Conservation (phyloP, 805 yeast genomes). For the Schwanniomyces sp. region DNA sequence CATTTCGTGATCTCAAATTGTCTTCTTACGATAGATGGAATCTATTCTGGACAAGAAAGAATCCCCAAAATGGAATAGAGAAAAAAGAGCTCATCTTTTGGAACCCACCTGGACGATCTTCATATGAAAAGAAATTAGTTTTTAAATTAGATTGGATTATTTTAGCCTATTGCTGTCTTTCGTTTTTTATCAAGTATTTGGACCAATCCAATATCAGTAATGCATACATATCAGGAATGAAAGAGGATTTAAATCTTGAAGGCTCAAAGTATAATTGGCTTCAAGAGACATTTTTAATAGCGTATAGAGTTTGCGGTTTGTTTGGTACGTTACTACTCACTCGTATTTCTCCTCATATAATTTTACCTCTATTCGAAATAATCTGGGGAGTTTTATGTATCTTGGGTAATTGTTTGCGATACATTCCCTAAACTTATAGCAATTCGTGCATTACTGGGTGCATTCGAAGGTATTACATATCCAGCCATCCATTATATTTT, state of each 20-base stretch:
- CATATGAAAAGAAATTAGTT: not conserved
- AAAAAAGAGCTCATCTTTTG: constrained; percentile 1
- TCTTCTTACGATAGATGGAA: not conserved
- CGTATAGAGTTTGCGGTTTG: constrained; percentile 11
- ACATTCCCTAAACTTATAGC: not conserved
- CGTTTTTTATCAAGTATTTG: constrained; percentile 3
- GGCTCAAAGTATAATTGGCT: constrained; percentile 26
- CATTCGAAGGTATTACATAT: constrained; percentile 2
- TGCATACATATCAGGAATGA: constrained; percentile 37
- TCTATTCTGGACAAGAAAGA: constrained; percentile 1
- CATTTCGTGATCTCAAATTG: not conserved
- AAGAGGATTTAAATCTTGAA: constrained; percentile 22
- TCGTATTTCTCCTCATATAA: constrained; percentile 6
- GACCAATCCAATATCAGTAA: constrained; percentile 3
- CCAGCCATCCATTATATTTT: constrained; percentile 5
- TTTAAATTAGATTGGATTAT: constrained; percentile 3
- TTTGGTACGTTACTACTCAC: constrained; percentile 7
- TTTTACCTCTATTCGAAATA: constrained; percentile 18
- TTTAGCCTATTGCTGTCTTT: constrained; percentile 2
- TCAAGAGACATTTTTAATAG: constrained; percentile 18
- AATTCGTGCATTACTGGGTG: constrained; percentile 5
- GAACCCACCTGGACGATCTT: not conserved
- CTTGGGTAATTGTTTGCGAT: constrained; percentile 1
- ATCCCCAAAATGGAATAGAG: not conserved
- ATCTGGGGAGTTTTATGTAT: constrained; percentile 23